Percentiles rank a stretch among this genome's conserved stretches.
These are phyloP conservation scores for Daldinia loculata DNA, from an alignment of 495 filamentous ascomycete species.

Conservation along the genomic window DNA sequence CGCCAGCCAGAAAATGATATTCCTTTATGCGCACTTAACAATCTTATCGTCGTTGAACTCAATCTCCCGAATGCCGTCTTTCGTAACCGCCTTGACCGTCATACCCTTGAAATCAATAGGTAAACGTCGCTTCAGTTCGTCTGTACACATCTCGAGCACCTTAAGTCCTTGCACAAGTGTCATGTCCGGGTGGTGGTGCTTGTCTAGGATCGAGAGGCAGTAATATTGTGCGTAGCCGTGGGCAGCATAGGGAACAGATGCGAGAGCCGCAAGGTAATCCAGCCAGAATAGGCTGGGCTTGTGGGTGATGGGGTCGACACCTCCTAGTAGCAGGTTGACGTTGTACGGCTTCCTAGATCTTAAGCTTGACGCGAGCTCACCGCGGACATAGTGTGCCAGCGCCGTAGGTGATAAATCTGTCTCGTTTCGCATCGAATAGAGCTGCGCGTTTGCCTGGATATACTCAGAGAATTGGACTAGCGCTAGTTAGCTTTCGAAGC, in stretches of 20 bases:
- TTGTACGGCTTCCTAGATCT: slow-evolving; percentile 92
- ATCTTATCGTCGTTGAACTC: slow-evolving; percentile 81
- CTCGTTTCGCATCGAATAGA: slow-evolving; percentile 98
- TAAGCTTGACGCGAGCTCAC: slow-evolving; percentile 87
- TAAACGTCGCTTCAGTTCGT: slow-evolving; percentile 94
- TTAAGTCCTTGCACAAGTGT: slow-evolving; percentile 85
- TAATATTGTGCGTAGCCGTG: slow-evolving; percentile 99
- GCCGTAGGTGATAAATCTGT: slow-evolving; percentile 88
- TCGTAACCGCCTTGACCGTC: slow-evolving; percentile 89
- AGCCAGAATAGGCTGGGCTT: slow-evolving; percentile 95
- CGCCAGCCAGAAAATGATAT: slow-evolving; percentile 13
- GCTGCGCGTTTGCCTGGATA: slow-evolving; percentile 96
- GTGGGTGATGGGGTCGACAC: slow-evolving; percentile 85
- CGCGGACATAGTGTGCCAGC: slow-evolving; percentile 88
- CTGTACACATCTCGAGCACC: slow-evolving; percentile 90
- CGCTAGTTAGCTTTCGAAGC: slow-evolving; percentile 45
- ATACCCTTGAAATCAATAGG: slow-evolving; percentile 98
- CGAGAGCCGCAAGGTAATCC: slow-evolving; percentile 91
- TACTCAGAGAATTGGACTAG: slow-evolving; percentile 99
- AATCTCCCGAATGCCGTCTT: slow-evolving; percentile 84
- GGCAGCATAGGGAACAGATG: slow-evolving; percentile 90
- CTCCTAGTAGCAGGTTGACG: slow-evolving; percentile 94
- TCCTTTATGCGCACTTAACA: slow-evolving; percentile 67
- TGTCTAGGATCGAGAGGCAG: slow-evolving; percentile 94
- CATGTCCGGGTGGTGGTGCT: slow-evolving; percentile 97